Evolutionary conservation across 208 protist species (phyloP).

Genomic region (Acanthamoeba sp.): DNA sequence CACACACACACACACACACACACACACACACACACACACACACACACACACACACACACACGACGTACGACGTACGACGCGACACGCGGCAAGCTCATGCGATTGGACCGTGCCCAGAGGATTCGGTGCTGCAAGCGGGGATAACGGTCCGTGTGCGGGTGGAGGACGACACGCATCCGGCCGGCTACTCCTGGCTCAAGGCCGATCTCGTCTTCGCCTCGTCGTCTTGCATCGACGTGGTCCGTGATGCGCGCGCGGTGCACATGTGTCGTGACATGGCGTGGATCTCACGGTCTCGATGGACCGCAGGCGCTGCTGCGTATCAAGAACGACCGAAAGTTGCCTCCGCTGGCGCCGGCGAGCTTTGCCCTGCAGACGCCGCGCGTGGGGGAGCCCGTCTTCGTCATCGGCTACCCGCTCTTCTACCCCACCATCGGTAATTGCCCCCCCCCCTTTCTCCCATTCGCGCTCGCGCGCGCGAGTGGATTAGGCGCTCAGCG

Average conservation of each 20-base stretch:
- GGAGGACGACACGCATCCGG: not conserved
- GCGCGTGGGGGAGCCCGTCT: not conserved
- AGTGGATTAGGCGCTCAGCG: not conserved
- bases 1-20: too few relatives aligned
- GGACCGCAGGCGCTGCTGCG: not conserved
- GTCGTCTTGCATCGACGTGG: constrained; percentile 32
- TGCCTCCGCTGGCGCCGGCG: not conserved
- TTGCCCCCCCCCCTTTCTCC: not conserved
- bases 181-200: constrained; percentile 6
- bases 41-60: too few relatives aligned
- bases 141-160: not conserved
- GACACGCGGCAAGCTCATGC: not conserved
- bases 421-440: constrained; percentile 20
- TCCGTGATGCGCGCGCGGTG: not conserved
- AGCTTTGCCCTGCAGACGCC: not conserved
- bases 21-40: too few relatives aligned
- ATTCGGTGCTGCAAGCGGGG: not conserved
- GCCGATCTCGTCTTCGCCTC: constrained; percentile 22
- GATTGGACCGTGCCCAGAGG: not conserved
- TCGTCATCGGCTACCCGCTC: constrained; percentile 56
- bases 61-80: too few relatives aligned
- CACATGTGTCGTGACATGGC: not conserved
- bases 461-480: not conserved
- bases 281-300: not conserved
- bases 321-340: not conserved